phyloP scores from a whole-genome alignment of 768 basidiomycete genomes.

The Pisolithus tinctorius region DNA sequence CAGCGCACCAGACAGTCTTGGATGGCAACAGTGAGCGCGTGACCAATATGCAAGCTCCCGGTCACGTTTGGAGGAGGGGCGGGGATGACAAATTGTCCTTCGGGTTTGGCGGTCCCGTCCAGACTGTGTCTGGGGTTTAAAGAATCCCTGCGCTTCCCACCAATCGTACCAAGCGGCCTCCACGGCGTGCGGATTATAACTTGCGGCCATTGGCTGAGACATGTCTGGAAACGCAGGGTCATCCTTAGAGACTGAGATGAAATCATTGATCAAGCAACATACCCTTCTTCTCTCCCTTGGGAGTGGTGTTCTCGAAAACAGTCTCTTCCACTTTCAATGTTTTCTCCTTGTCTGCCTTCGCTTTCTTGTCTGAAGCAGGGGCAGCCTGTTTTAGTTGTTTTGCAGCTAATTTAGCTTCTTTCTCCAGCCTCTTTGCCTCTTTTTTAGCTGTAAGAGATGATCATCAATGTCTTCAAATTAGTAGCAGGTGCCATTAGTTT shows the following conservation, averaged over 20 bases:
- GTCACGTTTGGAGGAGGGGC: slow-evolving; percentile 96
- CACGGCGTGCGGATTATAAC: slow-evolving; percentile 92
- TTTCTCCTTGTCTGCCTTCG: slow-evolving; percentile 70
- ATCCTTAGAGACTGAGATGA: neutral
- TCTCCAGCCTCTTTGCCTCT: slow-evolving; percentile 76
- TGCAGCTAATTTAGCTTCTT: slow-evolving; percentile 71
- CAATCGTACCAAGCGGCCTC: slow-evolving; percentile 98
- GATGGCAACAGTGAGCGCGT: slow-evolving; percentile 85
- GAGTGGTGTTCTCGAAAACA: slow-evolving; percentile 84
- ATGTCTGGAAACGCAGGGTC: slow-evolving; percentile 50
- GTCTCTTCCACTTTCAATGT: slow-evolving; percentile 63
- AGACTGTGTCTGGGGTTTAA: slow-evolving; percentile 61
- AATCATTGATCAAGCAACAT: slow-evolving; percentile 1
- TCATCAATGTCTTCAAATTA: neutral
- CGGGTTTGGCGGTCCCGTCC: slow-evolving; percentile 54
- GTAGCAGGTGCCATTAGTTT: neutral
- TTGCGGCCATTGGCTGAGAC: slow-evolving; percentile 79
- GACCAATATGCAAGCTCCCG: slow-evolving; percentile 91
- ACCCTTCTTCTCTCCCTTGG: slow-evolving; percentile 94
- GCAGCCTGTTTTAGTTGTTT: slow-evolving; percentile 43
- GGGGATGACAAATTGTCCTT: slow-evolving; percentile 78
- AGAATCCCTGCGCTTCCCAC: slow-evolving; percentile 91
- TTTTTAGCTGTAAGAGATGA: slow-evolving; percentile 55
- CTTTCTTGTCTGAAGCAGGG: slow-evolving; percentile 55
- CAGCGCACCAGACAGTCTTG: slow-evolving; percentile 89